These are phyloP conservation scores for Populus hybrid DNA, from an alignment of 441 rosid species.

Conservation along the genomic window DNA sequence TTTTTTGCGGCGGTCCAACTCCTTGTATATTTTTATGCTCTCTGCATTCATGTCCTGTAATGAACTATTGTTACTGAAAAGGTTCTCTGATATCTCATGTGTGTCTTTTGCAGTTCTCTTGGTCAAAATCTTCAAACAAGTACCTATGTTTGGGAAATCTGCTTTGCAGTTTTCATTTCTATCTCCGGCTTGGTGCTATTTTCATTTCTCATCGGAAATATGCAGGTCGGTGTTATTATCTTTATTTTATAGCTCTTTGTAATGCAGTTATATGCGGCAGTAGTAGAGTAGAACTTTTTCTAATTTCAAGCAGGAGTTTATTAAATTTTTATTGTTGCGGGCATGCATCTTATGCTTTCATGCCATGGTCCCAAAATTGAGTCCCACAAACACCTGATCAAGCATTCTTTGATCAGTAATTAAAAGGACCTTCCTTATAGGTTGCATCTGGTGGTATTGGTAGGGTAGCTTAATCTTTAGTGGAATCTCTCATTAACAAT, in stretches of 20 bases:
- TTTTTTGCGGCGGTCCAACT: neutral
- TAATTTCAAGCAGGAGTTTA: neutral
- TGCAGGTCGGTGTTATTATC: constrained; percentile 58
- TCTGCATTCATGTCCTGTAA: neutral
- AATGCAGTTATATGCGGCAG: neutral
- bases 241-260: neutral
- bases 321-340: neutral
- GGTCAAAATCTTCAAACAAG: constrained; percentile 85
- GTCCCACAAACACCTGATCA: neutral
- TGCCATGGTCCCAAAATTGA: neutral
- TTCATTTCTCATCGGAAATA: constrained; percentile 79
- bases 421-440: neutral
- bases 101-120: constrained; percentile 52
- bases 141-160: constrained; percentile 65
- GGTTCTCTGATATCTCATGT: neutral
- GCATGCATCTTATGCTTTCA: neutral
- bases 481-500: neutral
- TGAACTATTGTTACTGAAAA: neutral
- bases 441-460: neutral
- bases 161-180: constrained; percentile 66
- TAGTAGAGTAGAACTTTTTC: neutral
- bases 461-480: neutral
- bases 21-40: neutral
- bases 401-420: no score
- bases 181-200: constrained; percentile 69